Conservation (phyloP, 1,284 basidiomycete species). For the Trametes polyzona region DNA sequence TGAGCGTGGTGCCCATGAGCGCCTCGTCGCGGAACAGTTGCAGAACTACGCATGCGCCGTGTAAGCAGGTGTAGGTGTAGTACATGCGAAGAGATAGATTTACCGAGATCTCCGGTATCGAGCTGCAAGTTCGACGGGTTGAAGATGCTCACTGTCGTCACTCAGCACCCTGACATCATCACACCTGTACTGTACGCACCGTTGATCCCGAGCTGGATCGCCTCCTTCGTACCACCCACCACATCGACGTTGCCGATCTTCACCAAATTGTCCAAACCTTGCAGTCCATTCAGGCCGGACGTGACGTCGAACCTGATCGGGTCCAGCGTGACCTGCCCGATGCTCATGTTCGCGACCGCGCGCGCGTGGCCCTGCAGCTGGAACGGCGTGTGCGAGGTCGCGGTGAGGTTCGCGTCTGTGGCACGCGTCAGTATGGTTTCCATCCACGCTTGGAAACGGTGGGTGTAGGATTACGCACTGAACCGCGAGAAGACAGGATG, state of each 20-base stretch:
- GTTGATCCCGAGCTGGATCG: slow-evolving; percentile 63
- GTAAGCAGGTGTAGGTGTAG: too few relatives aligned
- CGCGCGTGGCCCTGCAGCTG: slow-evolving; percentile 65
- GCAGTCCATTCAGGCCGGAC: slow-evolving; percentile 66
- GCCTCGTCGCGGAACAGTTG: slow-evolving; percentile 58
- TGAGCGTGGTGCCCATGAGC: slow-evolving; percentile 57
- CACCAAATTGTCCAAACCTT: slow-evolving; percentile 63
- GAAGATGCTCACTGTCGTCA: slow-evolving; percentile 49
- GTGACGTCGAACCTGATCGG: slow-evolving; percentile 78
- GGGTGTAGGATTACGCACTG: slow-evolving; percentile 48
- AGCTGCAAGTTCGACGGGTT: slow-evolving; percentile 78
- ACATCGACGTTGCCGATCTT: slow-evolving; percentile 72
- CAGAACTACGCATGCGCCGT: slow-evolving; percentile 32
- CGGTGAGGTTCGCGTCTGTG: slow-evolving; percentile 56
- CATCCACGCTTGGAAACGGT: too few relatives aligned
- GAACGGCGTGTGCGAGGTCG: slow-evolving; percentile 52
- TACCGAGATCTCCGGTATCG: slow-evolving; percentile 61
- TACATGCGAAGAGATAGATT: slow-evolving; percentile 33
- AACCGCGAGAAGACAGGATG: slow-evolving; percentile 60
- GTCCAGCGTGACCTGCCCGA: slow-evolving; percentile 73
- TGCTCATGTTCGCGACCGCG: slow-evolving; percentile 67
- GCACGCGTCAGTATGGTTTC: not conserved
- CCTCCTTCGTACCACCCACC: slow-evolving; percentile 65
- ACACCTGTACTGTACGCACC: slow-evolving; percentile 35
- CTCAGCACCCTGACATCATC: not conserved